phyloP scores from a whole-genome alignment of 2,329 filamentous ascomycete genomes.

The Karstenula rhodostoma region DNA sequence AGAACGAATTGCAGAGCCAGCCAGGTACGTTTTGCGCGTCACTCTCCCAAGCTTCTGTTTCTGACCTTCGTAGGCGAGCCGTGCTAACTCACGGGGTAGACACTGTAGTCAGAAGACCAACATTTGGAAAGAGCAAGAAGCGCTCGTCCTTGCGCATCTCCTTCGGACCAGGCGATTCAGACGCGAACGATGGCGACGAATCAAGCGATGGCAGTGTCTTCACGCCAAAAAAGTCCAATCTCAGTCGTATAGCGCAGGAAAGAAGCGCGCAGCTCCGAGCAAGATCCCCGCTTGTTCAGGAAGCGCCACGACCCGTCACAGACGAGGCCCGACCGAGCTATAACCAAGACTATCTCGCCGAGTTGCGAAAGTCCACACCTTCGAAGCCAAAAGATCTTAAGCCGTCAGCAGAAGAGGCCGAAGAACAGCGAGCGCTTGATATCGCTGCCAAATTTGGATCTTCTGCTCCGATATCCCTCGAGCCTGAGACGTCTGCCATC shows the following conservation, averaged over 20 bases:
- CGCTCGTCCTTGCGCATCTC: slow-evolving; percentile 79
- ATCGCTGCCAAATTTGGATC: slow-evolving; percentile 66
- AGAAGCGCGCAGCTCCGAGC: slow-evolving; percentile 70
- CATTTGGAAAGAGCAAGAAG: slow-evolving; percentile 66
- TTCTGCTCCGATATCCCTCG: slow-evolving; percentile 45
- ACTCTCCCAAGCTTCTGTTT: slow-evolving; percentile 35
- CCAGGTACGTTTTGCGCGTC: slow-evolving; percentile 52
- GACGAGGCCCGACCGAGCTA: slow-evolving; percentile 80
- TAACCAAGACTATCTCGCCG: slow-evolving; percentile 84
- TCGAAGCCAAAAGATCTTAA: slow-evolving; percentile 74
- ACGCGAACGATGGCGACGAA: slow-evolving; percentile 61
- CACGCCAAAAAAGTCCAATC: slow-evolving; percentile 68
- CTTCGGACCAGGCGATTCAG: slow-evolving; percentile 70
- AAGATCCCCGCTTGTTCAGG: slow-evolving; percentile 56
- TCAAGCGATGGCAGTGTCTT: slow-evolving; percentile 60
- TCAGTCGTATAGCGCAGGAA: slow-evolving; percentile 71
- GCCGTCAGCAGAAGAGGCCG: slow-evolving; percentile 48
- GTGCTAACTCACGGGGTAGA: slow-evolving; percentile 57
- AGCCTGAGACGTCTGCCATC: slow-evolving; percentile 60
- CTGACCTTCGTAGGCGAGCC: slow-evolving; percentile 46
- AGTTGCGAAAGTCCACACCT: slow-evolving; percentile 85
- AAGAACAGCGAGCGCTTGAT: slow-evolving; percentile 57
- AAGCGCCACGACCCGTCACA: slow-evolving; percentile 56
- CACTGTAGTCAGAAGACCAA: slow-evolving; percentile 63
- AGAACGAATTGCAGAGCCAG: slow-evolving; percentile 39